Conservation (phyloP, 2,329 filamentous ascomycete species). For the Trichoderma asperellum region DNA sequence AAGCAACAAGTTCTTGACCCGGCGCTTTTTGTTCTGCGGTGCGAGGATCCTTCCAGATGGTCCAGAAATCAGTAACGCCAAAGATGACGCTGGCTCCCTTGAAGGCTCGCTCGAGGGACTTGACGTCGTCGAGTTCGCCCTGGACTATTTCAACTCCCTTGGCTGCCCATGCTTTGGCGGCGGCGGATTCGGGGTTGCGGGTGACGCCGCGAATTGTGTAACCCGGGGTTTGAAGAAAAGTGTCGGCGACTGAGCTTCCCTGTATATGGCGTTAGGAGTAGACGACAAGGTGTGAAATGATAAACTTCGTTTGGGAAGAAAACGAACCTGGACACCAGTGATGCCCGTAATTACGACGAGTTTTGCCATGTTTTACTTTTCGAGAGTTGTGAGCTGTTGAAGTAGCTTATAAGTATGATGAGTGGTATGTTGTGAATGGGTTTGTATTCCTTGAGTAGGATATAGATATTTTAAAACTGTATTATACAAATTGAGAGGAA, state of each 20-base stretch:
- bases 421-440: not conserved
- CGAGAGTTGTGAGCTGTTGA: no score
- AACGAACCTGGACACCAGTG: constrained; percentile 14
- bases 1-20: constrained; percentile 32
- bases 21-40: constrained; percentile 43
- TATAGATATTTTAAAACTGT: not conserved
- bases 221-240: constrained; percentile 30
- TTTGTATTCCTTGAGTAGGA: no score
- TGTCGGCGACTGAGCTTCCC: constrained; percentile 32
- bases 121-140: constrained; percentile 33
- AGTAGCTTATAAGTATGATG: not conserved
- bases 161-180: constrained; percentile 30
- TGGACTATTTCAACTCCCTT: constrained; percentile 35
- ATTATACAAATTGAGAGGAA: not conserved
- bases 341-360: constrained; percentile 19
- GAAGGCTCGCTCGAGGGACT: constrained; percentile 33
- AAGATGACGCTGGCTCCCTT: constrained; percentile 37
- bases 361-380: constrained; percentile 5
- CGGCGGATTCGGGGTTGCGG: constrained; percentile 31
- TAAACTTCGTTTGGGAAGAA: not conserved
- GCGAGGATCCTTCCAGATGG: constrained; percentile 45
- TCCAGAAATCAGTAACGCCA: constrained; percentile 39
- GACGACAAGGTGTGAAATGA: not conserved
- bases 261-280: constrained; percentile 13
- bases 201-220: constrained; percentile 38